These are phyloP conservation scores for Zymoseptoria pseudotritici DNA, from an alignment of 2,329 filamentous ascomycete genomes.

Conservation along the genomic window DNA sequence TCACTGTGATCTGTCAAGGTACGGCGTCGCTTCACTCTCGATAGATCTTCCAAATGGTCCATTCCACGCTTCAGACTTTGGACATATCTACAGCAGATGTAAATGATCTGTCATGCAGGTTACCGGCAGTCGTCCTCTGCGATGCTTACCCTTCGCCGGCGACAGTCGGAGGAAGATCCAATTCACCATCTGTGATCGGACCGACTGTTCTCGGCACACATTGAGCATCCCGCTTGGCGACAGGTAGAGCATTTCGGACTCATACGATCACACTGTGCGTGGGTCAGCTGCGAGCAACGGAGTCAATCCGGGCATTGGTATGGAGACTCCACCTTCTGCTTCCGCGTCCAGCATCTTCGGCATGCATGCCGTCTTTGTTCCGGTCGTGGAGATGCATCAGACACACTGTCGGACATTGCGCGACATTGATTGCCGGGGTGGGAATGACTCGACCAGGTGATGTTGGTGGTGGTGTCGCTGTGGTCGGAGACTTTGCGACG, in stretches of 20 bases:
- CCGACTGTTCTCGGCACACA: not conserved
- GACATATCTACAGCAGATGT: too few species aligned
- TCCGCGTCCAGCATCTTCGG: slow-evolving; percentile 4
- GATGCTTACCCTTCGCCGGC: not conserved
- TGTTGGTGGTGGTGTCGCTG: too few species aligned
- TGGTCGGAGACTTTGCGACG: too few species aligned
- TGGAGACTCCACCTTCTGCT: slow-evolving; percentile 1
- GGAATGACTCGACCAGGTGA: not conserved
- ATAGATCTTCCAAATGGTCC: too few species aligned
- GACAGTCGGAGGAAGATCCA: not conserved
- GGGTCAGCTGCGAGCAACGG: not conserved
- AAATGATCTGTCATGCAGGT: too few species aligned
- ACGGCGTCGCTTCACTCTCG: too few species aligned
- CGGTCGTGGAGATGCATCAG: not conserved
- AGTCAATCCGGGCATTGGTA: not conserved
- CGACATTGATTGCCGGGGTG: not conserved
- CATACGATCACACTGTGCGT: slow-evolving; percentile 1
- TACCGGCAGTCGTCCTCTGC: not conserved
- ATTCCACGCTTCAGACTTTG: too few species aligned
- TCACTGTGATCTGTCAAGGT: too few species aligned
- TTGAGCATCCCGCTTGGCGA: not conserved
- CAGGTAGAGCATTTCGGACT: not conserved
- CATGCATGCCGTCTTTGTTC: slow-evolving; percentile 1
- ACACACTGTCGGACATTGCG: too few species aligned
- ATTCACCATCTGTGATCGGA: not conserved